These are phyloP conservation scores for Astrothelium subdiscretum DNA, from an alignment of 495 filamentous ascomycete genomes.

Conservation along the genomic window DNA sequence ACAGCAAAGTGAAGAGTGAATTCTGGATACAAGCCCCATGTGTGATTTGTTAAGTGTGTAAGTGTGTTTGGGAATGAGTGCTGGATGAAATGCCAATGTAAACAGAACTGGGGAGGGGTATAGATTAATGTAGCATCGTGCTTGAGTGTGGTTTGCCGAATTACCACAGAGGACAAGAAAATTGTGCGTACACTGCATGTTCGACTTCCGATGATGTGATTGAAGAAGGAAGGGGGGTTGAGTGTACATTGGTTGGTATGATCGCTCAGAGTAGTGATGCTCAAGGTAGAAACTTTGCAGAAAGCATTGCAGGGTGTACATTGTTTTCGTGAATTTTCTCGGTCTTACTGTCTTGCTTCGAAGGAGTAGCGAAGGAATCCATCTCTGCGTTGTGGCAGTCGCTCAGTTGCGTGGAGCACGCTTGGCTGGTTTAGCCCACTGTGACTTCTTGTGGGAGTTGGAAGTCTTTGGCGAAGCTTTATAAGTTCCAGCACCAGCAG, in stretches of 20 bases:
- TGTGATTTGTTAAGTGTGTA: neutral
- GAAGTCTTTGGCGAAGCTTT: neutral
- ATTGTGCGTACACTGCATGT: neutral
- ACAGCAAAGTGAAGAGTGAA: neutral
- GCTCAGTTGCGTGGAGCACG: neutral
- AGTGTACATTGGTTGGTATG: neutral
- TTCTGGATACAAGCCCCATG: neutral
- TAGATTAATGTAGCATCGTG: neutral
- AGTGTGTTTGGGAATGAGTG: neutral
- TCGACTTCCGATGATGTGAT: too few species aligned
- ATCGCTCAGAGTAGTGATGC: neutral
- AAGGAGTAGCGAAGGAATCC: too few species aligned
- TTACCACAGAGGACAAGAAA: neutral
- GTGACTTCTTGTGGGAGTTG: neutral
- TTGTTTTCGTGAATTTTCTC: neutral
- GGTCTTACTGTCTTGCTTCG: too few species aligned
- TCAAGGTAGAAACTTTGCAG: neutral
- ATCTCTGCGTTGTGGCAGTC: too few species aligned
- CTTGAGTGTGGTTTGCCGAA: neutral
- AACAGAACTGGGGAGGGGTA: neutral
- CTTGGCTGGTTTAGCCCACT: neutral
- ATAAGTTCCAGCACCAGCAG: neutral
- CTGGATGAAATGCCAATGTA: neutral
- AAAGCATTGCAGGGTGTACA: neutral
- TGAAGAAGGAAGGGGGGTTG: neutral